phyloP scores from a whole-genome alignment of 345 rosid genomes.

The Conringia planisiliqua region DNA sequence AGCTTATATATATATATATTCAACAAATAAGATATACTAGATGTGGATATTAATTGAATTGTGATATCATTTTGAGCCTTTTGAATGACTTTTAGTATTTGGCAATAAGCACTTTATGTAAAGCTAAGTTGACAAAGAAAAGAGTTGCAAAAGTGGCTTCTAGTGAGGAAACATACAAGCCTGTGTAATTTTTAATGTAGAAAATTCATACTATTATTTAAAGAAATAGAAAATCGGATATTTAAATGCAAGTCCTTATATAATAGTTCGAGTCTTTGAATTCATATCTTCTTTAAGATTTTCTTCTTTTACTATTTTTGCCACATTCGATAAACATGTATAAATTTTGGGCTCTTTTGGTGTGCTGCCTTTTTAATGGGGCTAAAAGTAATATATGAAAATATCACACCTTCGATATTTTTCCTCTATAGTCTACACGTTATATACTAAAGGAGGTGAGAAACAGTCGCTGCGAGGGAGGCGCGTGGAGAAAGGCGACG shows the following conservation, averaged over 20 bases:
- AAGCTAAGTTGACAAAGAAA: slow-evolving; percentile 47
- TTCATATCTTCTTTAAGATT: neutral
- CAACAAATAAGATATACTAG: neutral
- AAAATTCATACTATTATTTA: neutral
- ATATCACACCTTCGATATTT: neutral
- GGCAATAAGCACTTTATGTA: slow-evolving; percentile 27
- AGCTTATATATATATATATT: neutral
- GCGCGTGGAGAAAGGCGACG: slow-evolving; percentile 29
- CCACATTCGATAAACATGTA: slow-evolving; percentile 13
- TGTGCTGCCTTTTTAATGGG: slow-evolving; percentile 14
- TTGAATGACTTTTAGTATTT: slow-evolving; percentile 34
- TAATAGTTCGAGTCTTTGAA: neutral
- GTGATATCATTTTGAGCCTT: slow-evolving; percentile 11
- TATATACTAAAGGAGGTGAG: neutral
- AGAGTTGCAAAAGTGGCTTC: slow-evolving; percentile 30
- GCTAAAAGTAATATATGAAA: slow-evolving; percentile 19
- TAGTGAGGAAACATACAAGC: slow-evolving; percentile 33
- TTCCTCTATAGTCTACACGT: neutral
- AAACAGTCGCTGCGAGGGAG: slow-evolving; percentile 11
- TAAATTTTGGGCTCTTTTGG: slow-evolving; percentile 4
- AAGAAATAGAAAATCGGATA: neutral
- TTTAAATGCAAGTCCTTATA: neutral
- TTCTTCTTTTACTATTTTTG: neutral
- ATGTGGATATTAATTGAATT: neutral
- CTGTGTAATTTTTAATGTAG: neutral